phyloP scores from a whole-genome alignment of 148 eudicot species.

The Linanthus parryae region DNA sequence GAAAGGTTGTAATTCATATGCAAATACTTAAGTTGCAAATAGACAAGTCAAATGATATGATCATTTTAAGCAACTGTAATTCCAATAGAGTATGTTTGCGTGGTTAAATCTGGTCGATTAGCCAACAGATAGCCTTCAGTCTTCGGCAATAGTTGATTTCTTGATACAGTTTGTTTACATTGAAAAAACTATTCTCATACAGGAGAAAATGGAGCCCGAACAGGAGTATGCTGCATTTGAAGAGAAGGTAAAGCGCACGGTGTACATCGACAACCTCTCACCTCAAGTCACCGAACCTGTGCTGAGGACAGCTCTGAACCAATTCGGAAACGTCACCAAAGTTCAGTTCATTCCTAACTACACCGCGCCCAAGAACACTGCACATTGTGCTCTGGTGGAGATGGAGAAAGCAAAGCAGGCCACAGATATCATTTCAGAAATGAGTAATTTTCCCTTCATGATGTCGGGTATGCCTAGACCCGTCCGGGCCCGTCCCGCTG shows the following conservation, averaged over 20 bases:
- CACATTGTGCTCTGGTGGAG: conserved; percentile 63
- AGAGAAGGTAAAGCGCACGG: conserved; percentile 58
- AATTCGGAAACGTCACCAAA: conserved; percentile 46
- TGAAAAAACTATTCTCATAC: too few relatives aligned
- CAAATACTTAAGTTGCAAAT: too few relatives aligned
- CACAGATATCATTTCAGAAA: conserved; percentile 18
- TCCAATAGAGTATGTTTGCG: too few relatives aligned
- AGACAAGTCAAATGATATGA: too few relatives aligned
- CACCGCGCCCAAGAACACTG: conserved; percentile 20
- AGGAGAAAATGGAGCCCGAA: conserved; percentile 2
- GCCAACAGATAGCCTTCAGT: too few relatives aligned
- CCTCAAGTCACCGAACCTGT: conserved; percentile 54
- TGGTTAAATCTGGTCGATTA: too few relatives aligned
- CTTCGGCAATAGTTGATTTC: too few relatives aligned
- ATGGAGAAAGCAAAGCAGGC: conserved; percentile 45
- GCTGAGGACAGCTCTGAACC: conserved; percentile 53
- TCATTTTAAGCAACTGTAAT: too few relatives aligned
- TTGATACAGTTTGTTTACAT: too few relatives aligned
- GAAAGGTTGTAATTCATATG: too few relatives aligned
- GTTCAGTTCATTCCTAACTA: conserved; percentile 50
- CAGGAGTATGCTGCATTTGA: conserved; percentile 54
- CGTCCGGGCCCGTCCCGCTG: conserved; percentile 51
- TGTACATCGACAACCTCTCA: conserved; percentile 71
- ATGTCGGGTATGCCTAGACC: conserved; percentile 92
- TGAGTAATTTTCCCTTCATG: conserved; percentile 53